Conservation (phyloP, 345 rosid species). For the Salix dunnii region DNA sequence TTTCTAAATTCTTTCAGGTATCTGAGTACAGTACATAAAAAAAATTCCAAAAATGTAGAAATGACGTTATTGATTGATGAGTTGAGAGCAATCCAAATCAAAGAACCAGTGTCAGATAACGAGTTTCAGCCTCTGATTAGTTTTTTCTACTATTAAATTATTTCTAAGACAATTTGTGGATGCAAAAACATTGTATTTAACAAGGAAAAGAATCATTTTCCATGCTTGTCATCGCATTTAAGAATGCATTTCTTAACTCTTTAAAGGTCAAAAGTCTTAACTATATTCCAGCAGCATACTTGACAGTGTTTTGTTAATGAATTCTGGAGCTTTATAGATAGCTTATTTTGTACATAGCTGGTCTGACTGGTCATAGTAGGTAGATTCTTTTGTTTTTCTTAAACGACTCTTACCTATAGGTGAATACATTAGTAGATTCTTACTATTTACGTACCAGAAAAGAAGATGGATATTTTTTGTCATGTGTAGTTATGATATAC, state of each 20-base stretch:
- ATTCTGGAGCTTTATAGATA: neutral
- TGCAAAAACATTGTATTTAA: neutral
- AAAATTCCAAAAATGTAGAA: neutral
- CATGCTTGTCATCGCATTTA: neutral
- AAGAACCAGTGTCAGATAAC: neutral
- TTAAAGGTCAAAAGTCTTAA: neutral
- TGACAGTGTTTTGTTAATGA: neutral
- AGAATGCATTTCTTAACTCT: neutral
- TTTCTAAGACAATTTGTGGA: neutral
- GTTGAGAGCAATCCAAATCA: neutral
- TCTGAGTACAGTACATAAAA: neutral
- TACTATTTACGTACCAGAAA: neutral
- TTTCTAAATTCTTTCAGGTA: neutral
- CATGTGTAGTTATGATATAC: neutral
- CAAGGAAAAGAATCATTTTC: neutral
- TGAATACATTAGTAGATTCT: neutral
- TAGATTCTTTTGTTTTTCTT: neutral
- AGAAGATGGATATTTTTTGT: neutral
- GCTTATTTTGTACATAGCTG: neutral
- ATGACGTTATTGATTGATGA: neutral
- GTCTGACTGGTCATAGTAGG: neutral
- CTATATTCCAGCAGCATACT: neutral
- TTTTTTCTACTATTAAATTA: no score
- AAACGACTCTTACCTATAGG: neutral
- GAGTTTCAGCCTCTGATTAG: neutral